These are phyloP conservation scores for Hymenoscyphus infarciens DNA, from an alignment of 2,329 filamentous ascomycete genomes.

Conservation along the genomic window DNA sequence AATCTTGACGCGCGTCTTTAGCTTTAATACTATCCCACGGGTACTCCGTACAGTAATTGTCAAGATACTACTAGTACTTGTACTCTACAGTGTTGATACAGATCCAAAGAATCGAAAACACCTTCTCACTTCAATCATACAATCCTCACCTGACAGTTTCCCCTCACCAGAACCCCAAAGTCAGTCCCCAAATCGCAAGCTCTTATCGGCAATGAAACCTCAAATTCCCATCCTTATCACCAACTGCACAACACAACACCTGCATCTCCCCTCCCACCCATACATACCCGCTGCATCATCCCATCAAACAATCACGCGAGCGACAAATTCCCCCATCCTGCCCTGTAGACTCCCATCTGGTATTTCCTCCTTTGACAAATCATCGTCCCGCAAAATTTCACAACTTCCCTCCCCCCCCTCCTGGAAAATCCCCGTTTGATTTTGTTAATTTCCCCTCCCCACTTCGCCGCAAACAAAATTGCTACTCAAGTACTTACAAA, in stretches of 20 bases:
- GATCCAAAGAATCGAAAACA: neutral
- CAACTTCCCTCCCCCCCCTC: neutral
- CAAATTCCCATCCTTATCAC: neutral
- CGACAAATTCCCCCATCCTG: neutral
- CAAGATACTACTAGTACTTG: neutral
- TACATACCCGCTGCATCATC: neutral
- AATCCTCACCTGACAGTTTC: neutral
- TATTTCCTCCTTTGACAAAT: neutral
- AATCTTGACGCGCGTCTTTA: neutral
- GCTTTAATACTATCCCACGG: neutral
- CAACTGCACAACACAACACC: neutral
- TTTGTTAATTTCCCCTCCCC: neutral
- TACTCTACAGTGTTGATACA: neutral
- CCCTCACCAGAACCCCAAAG: neutral
- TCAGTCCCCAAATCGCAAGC: neutral
- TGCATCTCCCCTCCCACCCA: neutral
- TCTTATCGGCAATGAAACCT: neutral
- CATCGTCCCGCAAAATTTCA: neutral
- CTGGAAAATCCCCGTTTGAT: neutral
- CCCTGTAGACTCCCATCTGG: no score
- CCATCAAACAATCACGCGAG: neutral
- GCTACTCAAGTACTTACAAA: no score
- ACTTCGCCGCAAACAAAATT: conserved; percentile 10
- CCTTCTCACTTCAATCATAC: neutral
- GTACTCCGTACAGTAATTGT: no score